Evolutionary conservation across 1,284 basidiomycete species (phyloP), one percentile per base, ranked within the genome.

Genomic region (Neolentinus lepideus): DNA sequence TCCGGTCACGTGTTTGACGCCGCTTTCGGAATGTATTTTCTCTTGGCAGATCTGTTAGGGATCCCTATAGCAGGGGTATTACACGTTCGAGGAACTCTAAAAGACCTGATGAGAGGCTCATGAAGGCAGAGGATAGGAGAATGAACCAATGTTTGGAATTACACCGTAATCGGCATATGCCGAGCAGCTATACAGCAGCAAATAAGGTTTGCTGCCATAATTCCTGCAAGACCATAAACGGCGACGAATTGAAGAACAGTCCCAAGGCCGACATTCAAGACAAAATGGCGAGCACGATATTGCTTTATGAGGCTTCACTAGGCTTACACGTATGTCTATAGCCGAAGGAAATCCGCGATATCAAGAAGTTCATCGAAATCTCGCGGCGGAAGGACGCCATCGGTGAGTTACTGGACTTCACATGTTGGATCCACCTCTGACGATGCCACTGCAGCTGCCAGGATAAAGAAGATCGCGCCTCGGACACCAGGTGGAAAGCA

Each of bases 281-380:
- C 38, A 43, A 9, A 6, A 43, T 43, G 38, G 38, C 16, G 38
- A 43, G 38, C 4, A 43, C 38, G 6, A n/a, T 16, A 21, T n/a
- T 21, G 12, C 38, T 43, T 43, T 12, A 21, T 16, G 19, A 43
- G 6, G 38, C 16, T 4, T 4, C 6, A 43, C 19, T 4, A 16
- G 4, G 38, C 38, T 43, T 4, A 16, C 19, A 43, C 8, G 14
- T 25, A n/a, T 50, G 47, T 21, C 22, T 29, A 27, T 70, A 98
- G 96, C 95, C 96, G 61, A 93, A 97, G 80, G 92, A 98, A 85
- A 88, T 99, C 77, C 83, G 84, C 68, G 96, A 99, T 77, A 98
- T 99, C 83, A 99, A 99, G 83, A 81, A 93, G 74, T 98, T 99
- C 83, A 91, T 99, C 75, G 90, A 94, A 79, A 94, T 96, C 71